These are phyloP conservation scores for Tinospora cordifolia DNA, from an alignment of 164 flowering plant genomes.

Conservation along the genomic window DNA sequence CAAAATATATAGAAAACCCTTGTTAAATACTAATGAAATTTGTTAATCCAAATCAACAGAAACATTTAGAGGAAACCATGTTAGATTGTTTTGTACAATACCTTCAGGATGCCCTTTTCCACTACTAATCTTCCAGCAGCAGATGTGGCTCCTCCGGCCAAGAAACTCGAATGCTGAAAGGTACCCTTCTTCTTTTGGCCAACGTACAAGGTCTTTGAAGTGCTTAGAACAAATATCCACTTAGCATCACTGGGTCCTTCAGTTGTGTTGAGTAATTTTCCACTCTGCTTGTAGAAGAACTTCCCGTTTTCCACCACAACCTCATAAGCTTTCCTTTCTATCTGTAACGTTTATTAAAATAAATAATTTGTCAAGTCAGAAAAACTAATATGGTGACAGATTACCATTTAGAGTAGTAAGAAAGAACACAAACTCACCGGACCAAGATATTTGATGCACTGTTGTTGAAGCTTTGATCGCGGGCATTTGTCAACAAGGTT, in stretches of 20 bases:
- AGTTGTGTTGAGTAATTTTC: conserved; percentile 50
- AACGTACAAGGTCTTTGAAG: conserved; percentile 63
- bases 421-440: conserved; percentile 45
- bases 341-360: conserved; percentile 36
- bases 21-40: neutral
- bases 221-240: conserved; percentile 96
- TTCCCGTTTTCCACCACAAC: conserved; percentile 55
- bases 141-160: conserved; percentile 97
- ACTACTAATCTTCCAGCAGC: conserved; percentile 85
- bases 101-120: conserved; percentile 68
- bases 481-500: conserved; percentile 58
- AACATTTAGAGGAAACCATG: neutral
- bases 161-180: conserved; percentile 93
- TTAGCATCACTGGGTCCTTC: conserved; percentile 53
- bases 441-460: conserved; percentile 93
- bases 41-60: neutral
- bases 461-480: conserved; percentile 70
- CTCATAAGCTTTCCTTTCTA: conserved; percentile 68
- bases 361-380: neutral
- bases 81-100: conserved; percentile 14
- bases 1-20: neutral
- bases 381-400: neutral
- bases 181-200: conserved; percentile 76
- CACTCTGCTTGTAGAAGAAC: conserved; percentile 47
- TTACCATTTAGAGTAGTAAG: neutral